These are phyloP conservation scores for Trametes sp. DNA, from an alignment of 1,284 basidiomycete genomes.

Conservation along the genomic window DNA sequence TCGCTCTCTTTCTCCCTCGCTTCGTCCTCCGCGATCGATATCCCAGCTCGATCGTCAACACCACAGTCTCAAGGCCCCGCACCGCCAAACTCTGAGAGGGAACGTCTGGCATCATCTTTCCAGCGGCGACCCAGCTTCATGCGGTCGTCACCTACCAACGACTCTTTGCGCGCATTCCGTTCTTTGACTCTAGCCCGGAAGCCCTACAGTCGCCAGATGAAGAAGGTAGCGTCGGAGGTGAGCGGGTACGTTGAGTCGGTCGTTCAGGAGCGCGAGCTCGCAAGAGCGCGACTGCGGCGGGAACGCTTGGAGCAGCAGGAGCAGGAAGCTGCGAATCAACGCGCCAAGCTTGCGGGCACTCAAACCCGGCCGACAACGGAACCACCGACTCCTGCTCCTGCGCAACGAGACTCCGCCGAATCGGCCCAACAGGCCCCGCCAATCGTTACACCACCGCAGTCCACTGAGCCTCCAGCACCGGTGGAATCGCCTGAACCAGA, in stretches of 20 bases:
- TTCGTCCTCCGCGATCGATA: conserved; percentile 29
- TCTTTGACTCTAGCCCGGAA: conserved; percentile 39
- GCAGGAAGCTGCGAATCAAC: conserved; percentile 25
- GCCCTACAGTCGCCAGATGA: conserved; percentile 46
- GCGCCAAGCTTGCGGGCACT: conserved; percentile 15
- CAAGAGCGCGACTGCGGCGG: conserved; percentile 71
- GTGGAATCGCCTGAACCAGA: conserved; percentile 22
- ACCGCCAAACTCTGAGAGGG: conserved; percentile 13
- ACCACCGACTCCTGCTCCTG: not conserved
- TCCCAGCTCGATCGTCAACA: conserved; percentile 23
- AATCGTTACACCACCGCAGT: not conserved
- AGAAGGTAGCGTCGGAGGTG: conserved; percentile 61
- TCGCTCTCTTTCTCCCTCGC: conserved; percentile 20
- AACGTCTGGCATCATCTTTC: conserved; percentile 30
- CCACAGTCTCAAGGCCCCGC: conserved; percentile 25
- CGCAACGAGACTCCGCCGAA: not conserved
- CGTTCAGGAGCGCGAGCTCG: conserved; percentile 72
- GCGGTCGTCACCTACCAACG: conserved; percentile 45
- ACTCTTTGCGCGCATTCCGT: conserved; percentile 43
- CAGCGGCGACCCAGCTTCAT: conserved; percentile 31
- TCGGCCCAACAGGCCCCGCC: not conserved
- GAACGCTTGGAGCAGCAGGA: conserved; percentile 53
- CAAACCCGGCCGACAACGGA: not conserved
- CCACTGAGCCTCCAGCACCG: not conserved
- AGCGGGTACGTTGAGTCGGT: conserved; percentile 75